Conservation (phyloP, 768 basidiomycete species). For the Hygrocybe coccinea region DNA sequence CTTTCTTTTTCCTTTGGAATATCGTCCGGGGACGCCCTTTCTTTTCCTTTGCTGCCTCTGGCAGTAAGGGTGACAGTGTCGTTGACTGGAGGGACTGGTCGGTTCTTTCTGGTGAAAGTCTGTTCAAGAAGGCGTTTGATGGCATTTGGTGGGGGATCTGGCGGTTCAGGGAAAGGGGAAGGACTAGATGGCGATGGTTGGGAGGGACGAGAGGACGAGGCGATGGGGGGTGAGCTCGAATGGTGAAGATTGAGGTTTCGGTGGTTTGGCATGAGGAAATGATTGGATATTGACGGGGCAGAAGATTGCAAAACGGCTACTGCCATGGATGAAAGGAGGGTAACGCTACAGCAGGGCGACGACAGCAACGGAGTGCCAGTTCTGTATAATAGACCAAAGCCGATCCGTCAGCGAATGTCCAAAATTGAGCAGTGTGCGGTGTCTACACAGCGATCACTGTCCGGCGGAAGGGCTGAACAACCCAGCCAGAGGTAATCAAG, state of each 20-base stretch:
- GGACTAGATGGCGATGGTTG: slow-evolving; percentile 31
- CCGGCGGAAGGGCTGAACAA: background rate
- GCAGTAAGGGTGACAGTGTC: slow-evolving; percentile 42
- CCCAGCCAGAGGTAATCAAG: background rate
- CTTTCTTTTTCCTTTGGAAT: slow-evolving; percentile 36
- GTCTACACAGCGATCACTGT: background rate
- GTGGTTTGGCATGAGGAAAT: slow-evolving; percentile 43
- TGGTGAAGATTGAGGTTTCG: slow-evolving; percentile 34
- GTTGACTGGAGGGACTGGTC: slow-evolving; percentile 33
- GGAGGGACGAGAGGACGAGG: slow-evolving; percentile 43
- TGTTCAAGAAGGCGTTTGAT: slow-evolving; percentile 66
- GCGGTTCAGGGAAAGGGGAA: slow-evolving; percentile 24
- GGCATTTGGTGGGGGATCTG: slow-evolving; percentile 45
- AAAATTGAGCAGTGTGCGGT: background rate
- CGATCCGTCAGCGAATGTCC: background rate
- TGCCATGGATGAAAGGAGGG: slow-evolving; percentile 8
- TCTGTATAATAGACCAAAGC: background rate
- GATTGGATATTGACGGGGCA: slow-evolving; percentile 3
- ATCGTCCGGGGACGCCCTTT: slow-evolving; percentile 39
- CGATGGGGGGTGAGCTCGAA: slow-evolving; percentile 27
- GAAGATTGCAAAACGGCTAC: slow-evolving; percentile 11
- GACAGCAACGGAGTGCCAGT: background rate
- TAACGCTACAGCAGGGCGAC: background rate
- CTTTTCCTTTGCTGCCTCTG: slow-evolving; percentile 39
- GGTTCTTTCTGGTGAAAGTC: slow-evolving; percentile 53